phyloP scores from a whole-genome alignment of 192 early-diverging fungal species.

The Tieghemiomyces parasiticus region DNA sequence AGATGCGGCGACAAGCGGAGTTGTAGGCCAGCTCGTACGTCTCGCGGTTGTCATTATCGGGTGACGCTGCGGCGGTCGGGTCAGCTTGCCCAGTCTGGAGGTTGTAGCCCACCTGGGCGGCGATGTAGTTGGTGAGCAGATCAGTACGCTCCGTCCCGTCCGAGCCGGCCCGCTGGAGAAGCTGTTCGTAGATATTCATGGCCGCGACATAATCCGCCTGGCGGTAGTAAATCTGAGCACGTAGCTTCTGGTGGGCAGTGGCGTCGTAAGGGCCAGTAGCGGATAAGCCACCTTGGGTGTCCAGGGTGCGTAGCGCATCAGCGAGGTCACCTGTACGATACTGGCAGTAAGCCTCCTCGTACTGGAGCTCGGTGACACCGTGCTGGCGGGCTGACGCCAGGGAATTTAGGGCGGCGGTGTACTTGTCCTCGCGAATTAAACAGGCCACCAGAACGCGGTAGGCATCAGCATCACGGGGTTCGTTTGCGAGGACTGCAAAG shows the following conservation, averaged over 20 bases:
- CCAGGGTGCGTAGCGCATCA: neutral
- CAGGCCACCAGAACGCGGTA: slow-evolving; percentile 10
- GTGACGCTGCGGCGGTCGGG: neutral
- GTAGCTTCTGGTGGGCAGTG: neutral
- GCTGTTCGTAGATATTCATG: slow-evolving; percentile 1
- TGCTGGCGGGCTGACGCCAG: neutral
- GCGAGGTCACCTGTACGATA: slow-evolving; percentile 5
- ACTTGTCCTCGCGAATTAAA: slow-evolving; percentile 9
- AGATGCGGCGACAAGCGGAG: neutral
- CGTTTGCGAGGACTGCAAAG: neutral
- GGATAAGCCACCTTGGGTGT: too few species aligned
- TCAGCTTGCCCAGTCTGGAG: neutral
- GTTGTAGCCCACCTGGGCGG: neutral
- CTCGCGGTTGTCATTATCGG: neutral
- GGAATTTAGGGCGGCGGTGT: neutral
- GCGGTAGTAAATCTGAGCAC: slow-evolving; percentile 8
- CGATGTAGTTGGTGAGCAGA: slow-evolving; percentile 9
- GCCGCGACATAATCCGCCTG: slow-evolving; percentile 3
- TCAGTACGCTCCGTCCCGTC: neutral
- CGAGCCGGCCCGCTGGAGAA: neutral
- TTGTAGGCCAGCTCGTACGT: slow-evolving; percentile 12
- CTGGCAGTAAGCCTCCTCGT: slow-evolving; percentile 8
- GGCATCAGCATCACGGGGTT: slow-evolving; percentile 1
- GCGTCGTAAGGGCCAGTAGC: neutral
- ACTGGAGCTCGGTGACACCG: neutral